phyloP scores from a whole-genome alignment of 139 green algal genomes.

The Micromonas commoda region DNA sequence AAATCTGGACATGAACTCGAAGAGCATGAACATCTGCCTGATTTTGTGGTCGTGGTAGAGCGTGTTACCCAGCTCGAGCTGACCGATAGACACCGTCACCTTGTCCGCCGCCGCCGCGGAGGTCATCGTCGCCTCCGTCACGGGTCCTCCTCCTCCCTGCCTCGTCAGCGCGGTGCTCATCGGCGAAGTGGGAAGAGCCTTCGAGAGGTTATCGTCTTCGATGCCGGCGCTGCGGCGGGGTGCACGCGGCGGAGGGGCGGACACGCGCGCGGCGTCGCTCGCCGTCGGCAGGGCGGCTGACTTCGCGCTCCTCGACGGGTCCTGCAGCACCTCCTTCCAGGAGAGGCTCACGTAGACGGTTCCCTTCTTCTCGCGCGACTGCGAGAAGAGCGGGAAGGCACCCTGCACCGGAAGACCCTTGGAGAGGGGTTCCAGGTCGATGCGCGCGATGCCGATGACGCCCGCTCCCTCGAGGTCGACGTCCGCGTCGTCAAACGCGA shows the following conservation, averaged over 20 bases:
- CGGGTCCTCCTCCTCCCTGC: no score
- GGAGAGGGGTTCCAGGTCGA: not conserved
- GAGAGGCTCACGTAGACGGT: not conserved
- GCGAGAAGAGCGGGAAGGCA: not conserved
- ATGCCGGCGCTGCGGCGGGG: no score
- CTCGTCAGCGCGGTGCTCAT: not conserved
- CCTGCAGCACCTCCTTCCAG: not conserved
- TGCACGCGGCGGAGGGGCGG: no score
- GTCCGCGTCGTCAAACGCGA: slow-evolving; percentile 26
- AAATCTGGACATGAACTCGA: not conserved
- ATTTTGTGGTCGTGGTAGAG: not conserved
- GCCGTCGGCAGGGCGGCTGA: not conserved
- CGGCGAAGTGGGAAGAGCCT: not conserved
- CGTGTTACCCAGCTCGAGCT: not conserved
- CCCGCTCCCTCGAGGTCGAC: slow-evolving; percentile 7
- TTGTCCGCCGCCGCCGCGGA: not conserved
- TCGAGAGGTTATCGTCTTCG: not conserved
- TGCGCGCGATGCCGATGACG: slow-evolving; percentile 14
- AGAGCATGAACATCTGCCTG: not conserved
- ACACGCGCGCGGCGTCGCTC: not conserved
- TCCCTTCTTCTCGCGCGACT: not conserved
- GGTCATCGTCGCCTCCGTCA: no score
- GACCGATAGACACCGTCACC: not conserved
- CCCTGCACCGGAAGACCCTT: slow-evolving; percentile 5
- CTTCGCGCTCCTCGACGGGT: not conserved